Conservation (phyloP, 2,329 filamentous ascomycete genomes). For the Penicillium sumatraense region DNA sequence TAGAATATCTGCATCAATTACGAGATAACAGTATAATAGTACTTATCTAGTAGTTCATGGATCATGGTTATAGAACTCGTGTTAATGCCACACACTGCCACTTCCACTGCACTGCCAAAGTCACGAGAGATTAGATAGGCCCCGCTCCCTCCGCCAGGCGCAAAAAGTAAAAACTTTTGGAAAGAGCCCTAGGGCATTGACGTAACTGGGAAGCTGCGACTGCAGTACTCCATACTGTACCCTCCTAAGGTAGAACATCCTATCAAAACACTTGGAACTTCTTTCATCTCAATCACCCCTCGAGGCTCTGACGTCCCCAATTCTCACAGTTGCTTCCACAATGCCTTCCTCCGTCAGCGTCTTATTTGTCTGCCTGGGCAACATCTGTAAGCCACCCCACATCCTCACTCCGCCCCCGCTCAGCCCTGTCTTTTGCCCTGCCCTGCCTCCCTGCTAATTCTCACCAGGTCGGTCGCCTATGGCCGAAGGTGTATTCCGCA, state of each 20-base stretch:
- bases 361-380: conserved; percentile 94
- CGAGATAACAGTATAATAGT: not conserved
- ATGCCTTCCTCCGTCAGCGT: conserved; percentile 62
- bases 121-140: conserved; percentile 9
- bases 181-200: not conserved
- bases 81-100: not conserved
- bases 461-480: conserved; percentile 76
- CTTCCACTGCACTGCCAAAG: not conserved
- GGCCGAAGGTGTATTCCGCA: conserved; percentile 91
- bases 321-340: conserved; percentile 27
- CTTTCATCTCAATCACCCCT: not conserved
- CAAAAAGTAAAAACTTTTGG: no score
- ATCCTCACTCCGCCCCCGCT: not conserved
- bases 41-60: not conserved
- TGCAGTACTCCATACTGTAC: not conserved
- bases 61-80: not conserved
- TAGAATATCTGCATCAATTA: not conserved
- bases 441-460: conserved; percentile 6
- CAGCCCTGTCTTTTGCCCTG: not conserved
- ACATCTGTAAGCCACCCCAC: conserved; percentile 70
- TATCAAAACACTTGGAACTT: not conserved
- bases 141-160: conserved; percentile 1
- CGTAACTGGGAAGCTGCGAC: no score
- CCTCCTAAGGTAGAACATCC: not conserved
- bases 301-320: no score